Conservation (phyloP, 2,329 filamentous ascomycete species). For the Epichloe gansuensis region DNA sequence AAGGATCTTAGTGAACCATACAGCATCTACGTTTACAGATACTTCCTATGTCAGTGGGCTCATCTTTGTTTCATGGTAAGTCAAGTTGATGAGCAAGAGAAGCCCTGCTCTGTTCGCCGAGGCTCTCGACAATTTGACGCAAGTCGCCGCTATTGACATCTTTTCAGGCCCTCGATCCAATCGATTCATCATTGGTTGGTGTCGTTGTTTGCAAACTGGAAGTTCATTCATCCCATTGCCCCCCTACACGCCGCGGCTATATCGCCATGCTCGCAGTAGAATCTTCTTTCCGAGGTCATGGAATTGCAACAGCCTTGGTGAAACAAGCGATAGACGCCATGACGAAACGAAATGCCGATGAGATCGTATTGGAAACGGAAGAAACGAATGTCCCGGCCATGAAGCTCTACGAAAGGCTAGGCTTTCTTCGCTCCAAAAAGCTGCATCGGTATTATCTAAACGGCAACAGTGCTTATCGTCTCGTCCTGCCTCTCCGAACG, state of each 20-base stretch:
- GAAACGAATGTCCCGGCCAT: constrained; percentile 83
- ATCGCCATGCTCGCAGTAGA: constrained; percentile 97
- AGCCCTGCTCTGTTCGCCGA: not conserved
- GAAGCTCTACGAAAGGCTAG: constrained; percentile 82
- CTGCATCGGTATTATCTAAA: constrained; percentile 94
- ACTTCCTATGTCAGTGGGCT: constrained; percentile 96
- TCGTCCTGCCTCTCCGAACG: constrained; percentile 66
- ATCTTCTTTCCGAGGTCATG: constrained; percentile 64
- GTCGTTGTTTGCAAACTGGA: constrained; percentile 95
- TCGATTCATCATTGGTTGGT: constrained; percentile 57
- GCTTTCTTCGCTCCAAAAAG: constrained; percentile 84
- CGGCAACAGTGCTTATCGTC: constrained; percentile 82
- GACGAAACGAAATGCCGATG: constrained; percentile 71
- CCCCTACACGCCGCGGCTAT: constrained; percentile 66
- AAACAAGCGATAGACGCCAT: constrained; percentile 83
- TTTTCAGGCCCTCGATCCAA: constrained; percentile 43
- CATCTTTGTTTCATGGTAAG: constrained; percentile 88
- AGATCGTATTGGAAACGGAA: constrained; percentile 93
- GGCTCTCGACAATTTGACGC: not conserved
- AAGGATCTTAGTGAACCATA: constrained; percentile 96
- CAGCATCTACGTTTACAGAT: constrained; percentile 97
- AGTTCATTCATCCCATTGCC: constrained; percentile 69
- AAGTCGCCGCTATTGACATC: constrained; percentile 3
- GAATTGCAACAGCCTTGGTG: constrained; percentile 83
- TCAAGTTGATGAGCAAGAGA: not conserved